Conservation (phyloP, 2,329 filamentous ascomycete species). For the Claviceps citrina region DNA sequence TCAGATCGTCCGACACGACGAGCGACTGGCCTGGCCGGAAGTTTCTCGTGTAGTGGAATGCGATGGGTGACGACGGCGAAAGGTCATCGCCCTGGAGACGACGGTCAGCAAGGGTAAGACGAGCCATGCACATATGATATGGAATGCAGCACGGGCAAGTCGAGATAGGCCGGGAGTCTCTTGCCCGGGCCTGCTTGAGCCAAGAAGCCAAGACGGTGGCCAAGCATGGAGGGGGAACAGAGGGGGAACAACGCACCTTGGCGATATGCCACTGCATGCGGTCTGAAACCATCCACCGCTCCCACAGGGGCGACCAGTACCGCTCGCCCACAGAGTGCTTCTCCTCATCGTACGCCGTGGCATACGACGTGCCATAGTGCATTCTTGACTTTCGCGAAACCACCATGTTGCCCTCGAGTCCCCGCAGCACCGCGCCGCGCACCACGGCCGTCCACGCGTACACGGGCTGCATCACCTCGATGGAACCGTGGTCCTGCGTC, state of each 20-base stretch:
- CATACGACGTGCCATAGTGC: constrained; percentile 70
- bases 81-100: constrained; percentile 49
- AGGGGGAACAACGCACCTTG: constrained; percentile 42
- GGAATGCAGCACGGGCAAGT: too few relatives aligned
- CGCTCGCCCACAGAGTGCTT: constrained; percentile 58
- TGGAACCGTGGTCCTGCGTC: constrained; percentile 36
- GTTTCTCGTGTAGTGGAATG: constrained; percentile 75
- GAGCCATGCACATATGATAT: too few relatives aligned
- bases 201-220: too few relatives aligned
- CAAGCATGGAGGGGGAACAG: too few relatives aligned
- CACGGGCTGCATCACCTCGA: constrained; percentile 69
- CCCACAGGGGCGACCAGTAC: constrained; percentile 69
- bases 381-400: constrained; percentile 58
- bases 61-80: constrained; percentile 57
- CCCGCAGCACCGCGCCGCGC: constrained; percentile 58
- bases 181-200: too few relatives aligned
- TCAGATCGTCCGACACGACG: constrained; percentile 64
- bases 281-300: constrained; percentile 70
- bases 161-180: too few relatives aligned
- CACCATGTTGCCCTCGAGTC: constrained; percentile 65
- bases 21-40: constrained; percentile 66
- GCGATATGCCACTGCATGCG: constrained; percentile 77
- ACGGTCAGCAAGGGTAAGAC: not conserved
- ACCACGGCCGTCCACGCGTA: constrained; percentile 75
- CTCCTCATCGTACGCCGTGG: constrained; percentile 62